Base-by-base conservation (phyloP, 345 rosid species). In the Populus nigra region DNA sequence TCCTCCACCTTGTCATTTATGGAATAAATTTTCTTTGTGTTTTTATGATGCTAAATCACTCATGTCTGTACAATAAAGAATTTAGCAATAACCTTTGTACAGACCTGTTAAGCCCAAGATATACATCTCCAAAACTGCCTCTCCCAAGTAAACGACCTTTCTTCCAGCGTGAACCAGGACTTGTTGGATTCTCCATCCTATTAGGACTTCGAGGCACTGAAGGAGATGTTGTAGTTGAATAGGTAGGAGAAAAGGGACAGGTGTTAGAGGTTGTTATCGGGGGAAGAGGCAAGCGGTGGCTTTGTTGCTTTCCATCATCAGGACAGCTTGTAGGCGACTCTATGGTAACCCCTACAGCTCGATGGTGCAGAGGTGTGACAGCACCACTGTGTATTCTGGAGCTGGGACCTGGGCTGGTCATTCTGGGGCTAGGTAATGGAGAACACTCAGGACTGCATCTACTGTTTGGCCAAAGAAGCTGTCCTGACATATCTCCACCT, bases 341-440 rank as follows among this genome's bases (percentile, higher is more conserved):
- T 69, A 72, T 75, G 65, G 89, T 83, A 65, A 88, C 73, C 73
- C 96, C 97, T 78, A 88, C 91, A 59, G 93, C 94, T 84, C 94
- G 90, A 4, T 98, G 98, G 87, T 96, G 99, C 80, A 89, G 85
- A 78, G 99, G 99, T 13, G 99, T 93, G 78, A 96, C 99, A 66
- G 99, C 95, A 84, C 98, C 99, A 84, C 99, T 96, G 20, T 93
- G 99, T 79, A 96, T 91, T 84, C 98, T 88, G 22, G 99, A 96
- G 84, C 97, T 85, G 74, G 99, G 98, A 81, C 97, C 99, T 63
- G 99, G 97, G 65, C 99, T 96, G 13, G 94, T 87, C 98, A 96
- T 88, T 84, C 93, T 91, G 63, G 99, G 98, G 74, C 99, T 96
- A 50, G 96, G 98, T 72, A 86, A 85, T 18, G 99, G 98, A 45